Conservation (phyloP, 495 filamentous ascomycete genomes). For the Letharia lupina region DNA sequence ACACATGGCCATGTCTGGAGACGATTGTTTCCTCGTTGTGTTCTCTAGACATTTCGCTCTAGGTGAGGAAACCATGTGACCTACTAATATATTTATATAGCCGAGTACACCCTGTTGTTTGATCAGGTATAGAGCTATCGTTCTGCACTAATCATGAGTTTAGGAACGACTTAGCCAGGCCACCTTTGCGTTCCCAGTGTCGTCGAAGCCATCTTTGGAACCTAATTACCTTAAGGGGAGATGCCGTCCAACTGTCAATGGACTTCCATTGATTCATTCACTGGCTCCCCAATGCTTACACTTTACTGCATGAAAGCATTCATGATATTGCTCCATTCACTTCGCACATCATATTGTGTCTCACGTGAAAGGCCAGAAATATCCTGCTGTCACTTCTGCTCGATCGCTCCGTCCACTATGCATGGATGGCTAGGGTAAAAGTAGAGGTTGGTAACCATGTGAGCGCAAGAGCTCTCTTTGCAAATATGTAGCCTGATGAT, state of each 20-base stretch:
- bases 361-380: background rate
- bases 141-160: background rate
- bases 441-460: no score
- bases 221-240: background rate
- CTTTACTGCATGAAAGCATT: background rate
- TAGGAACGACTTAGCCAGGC: background rate
- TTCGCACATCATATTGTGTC: background rate
- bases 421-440: no score
- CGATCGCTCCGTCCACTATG: no score
- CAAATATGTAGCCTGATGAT: no score
- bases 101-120: background rate
- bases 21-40: background rate
- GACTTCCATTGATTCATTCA: background rate
- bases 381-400: background rate
- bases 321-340: background rate
- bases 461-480: no score
- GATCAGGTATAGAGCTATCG: background rate
- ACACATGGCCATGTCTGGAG: background rate
- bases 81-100: background rate
- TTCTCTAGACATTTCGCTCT: background rate
- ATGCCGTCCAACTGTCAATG: background rate
- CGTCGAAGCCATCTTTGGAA: background rate
- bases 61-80: background rate
- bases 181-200: background rate
- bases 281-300: background rate